A percentile compares a stretch with the other conserved stretches of the same genome.
phyloP scores from a whole-genome alignment of 2,329 filamentous ascomycete genomes.

The Chaetomium olivaceum region DNA sequence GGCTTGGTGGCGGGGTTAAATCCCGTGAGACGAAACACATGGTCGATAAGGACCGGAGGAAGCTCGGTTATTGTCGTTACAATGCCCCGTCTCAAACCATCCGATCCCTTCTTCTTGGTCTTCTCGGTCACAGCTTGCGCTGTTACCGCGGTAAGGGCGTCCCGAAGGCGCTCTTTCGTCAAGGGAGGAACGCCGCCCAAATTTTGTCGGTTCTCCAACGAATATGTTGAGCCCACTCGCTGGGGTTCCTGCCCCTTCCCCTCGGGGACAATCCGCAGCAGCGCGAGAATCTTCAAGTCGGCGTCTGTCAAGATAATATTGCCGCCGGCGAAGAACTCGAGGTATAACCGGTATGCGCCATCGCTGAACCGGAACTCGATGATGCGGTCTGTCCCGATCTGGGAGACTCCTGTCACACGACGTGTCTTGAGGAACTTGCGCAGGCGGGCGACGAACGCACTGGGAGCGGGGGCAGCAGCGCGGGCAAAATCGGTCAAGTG shows the following conservation, averaged over 20 bases:
- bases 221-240: constrained; percentile 74
- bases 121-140: constrained; percentile 59
- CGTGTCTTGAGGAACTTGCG: constrained; percentile 88
- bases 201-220: constrained; percentile 80
- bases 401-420: constrained; percentile 74
- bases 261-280: constrained; percentile 78
- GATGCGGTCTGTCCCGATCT: constrained; percentile 91
- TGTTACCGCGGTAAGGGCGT: constrained; percentile 63
- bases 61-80: constrained; percentile 85
- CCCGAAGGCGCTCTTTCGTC: constrained; percentile 69
- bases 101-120: constrained; percentile 70
- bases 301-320: constrained; percentile 92
- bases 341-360: constrained; percentile 79
- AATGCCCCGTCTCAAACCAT: constrained; percentile 76
- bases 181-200: constrained; percentile 72
- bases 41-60: constrained; percentile 84
- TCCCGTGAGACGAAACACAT: constrained; percentile 68
- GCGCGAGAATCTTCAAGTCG: constrained; percentile 76
- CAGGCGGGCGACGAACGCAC: constrained; percentile 78
- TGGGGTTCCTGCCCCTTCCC: constrained; percentile 83
- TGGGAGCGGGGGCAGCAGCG: constrained; percentile 80
- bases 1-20: constrained; percentile 71
- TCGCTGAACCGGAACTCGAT: constrained; percentile 92
- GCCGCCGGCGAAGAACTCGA: constrained; percentile 95
- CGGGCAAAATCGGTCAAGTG: constrained; percentile 90